Base-by-base conservation (phyloP, 345 rosid species). In the Brassica cretica region DNA sequence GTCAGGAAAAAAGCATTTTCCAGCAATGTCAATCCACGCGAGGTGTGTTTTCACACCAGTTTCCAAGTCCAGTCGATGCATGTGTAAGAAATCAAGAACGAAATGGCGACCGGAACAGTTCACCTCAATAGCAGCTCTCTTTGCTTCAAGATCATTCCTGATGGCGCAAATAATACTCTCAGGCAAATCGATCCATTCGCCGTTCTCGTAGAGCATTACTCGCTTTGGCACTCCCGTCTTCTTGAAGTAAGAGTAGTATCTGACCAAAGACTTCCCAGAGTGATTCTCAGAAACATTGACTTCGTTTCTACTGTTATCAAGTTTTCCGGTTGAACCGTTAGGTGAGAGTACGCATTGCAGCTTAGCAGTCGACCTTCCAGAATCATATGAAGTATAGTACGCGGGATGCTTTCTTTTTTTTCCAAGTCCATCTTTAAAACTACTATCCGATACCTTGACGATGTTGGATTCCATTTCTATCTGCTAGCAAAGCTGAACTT, bases 11-110 rank as follows among this genome's bases (percentile, higher is more conserved):
- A 93, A 95, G 71, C 94, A 89, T 27, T 81, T 65, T 37, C 87
- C 96, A 32, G 86, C 85, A 74, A 89, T 94, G 77, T 93, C 99
- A 80, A 93, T 95, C 99, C 99, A 95, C 65, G 99, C 96, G 77
- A 95, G 86, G 4, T 88, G 87, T 53, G 82, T 85, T 64, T 81
- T 88, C 25, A 70, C 33, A 53, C 93, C 90, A 4, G 91, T 90
- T 81, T 81, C 87, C 85, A 78, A 33, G 85, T 95, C 90, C 64
- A 93, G 53, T 4, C 80, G 84, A 78, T 83, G 62, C 99, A 95
- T 95, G 62, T 91, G 94, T 83, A 91, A 70, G 72, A 95, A 89
- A 83, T 95, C 96, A 19, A 95, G 86, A 71, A 91, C 80, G 64
- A 82, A 86, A 49, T 44, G 75, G 24, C 56, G 81, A 63, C 90